A percentile compares a stretch with the other conserved stretches of the same genome.
phyloP scores from a whole-genome alignment of 1,139 yeast genomes.

The Eremothecium gossypii region DNA sequence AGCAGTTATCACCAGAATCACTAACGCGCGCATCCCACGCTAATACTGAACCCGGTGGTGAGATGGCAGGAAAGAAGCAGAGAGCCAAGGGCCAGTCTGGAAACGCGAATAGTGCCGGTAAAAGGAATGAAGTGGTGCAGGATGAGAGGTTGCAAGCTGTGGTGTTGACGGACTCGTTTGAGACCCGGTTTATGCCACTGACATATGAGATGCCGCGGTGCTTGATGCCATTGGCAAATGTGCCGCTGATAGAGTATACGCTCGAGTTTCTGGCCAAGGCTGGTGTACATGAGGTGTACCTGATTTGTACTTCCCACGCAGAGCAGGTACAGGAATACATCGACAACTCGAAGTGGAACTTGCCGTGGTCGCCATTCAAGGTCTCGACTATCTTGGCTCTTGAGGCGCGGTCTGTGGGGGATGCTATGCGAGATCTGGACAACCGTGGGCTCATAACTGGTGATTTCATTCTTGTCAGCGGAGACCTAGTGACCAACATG shows the following conservation, averaged over 20 bases:
- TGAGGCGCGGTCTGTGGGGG: constrained; percentile 89
- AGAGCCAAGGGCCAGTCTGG: constrained; percentile 4
- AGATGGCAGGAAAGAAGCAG: constrained; percentile 12
- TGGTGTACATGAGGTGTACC: constrained; percentile 79
- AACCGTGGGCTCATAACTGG: constrained; percentile 80
- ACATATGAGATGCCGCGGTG: constrained; percentile 82
- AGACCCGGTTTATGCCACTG: constrained; percentile 86
- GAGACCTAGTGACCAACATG: constrained; percentile 88
- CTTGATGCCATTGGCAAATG: constrained; percentile 80
- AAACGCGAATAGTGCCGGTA: constrained; percentile 15
- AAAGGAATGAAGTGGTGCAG: constrained; percentile 48
- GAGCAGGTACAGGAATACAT: constrained; percentile 79
- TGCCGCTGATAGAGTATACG: constrained; percentile 90
- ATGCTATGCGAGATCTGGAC: constrained; percentile 93
- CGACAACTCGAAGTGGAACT: constrained; percentile 72
- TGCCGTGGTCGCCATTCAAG: constrained; percentile 66
- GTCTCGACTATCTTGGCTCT: constrained; percentile 73
- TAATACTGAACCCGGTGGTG: neutral
- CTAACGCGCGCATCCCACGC: no score
- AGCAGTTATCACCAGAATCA: no score
- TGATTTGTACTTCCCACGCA: constrained; percentile 86
- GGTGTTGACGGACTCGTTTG: constrained; percentile 87
- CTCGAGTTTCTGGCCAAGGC: constrained; percentile 88
- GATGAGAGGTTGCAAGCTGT: constrained; percentile 85
- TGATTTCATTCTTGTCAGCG: constrained; percentile 82